Base-by-base conservation (phyloP, 2,329 filamentous ascomycete genomes). In the Xylariaceae sp. region DNA sequence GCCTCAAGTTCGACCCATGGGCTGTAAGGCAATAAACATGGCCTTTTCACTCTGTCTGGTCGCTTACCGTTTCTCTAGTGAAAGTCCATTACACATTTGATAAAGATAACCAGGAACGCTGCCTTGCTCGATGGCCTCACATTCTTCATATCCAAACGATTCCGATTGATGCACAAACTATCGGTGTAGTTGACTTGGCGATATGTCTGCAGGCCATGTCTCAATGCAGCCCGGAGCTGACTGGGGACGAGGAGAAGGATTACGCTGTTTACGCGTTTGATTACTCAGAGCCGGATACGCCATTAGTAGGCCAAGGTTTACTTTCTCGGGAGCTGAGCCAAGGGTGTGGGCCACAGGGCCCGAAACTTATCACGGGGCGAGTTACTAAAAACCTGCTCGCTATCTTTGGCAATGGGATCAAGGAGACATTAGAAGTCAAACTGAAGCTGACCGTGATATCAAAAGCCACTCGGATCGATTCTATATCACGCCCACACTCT, bases 41-140 rank as follows among this genome's bases (percentile, higher is more conserved):
- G 32, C 53, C 22, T 22, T 21, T 10, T 43, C 12, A 42, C 26
- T 22, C 7, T 12, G 16, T 48, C 55, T 47, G 50, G 54, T 52
- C 21, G 59, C 64, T 69, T 50, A 68, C 56, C 30, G 47, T 34
- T 55, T 13, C 16, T 57, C 40, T 71, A 95, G 92, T 97, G 72
- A 97, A 97, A 79, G 88, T 97, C 47, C 85, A 95, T 57, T 99
- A 97, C 73, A 96, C 91, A 30, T 96, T 97, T 73, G 92, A 97
- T 70, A 85, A 86, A 67, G 86, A 92, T 62, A 87, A 84, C 73
- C 91, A 91, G 72, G 86, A 90, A 60, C 92, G 92, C 68, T 96
- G 91, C 71, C 80, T 99, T 47, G 92, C 92, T 55, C 83, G 92
- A 65, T 87, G 89, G 77, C 87, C 89, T 16, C 86, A 92, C 55